Conservation (phyloP, 768 basidiomycete species). For the Phanerodontia chrysosporium region DNA sequence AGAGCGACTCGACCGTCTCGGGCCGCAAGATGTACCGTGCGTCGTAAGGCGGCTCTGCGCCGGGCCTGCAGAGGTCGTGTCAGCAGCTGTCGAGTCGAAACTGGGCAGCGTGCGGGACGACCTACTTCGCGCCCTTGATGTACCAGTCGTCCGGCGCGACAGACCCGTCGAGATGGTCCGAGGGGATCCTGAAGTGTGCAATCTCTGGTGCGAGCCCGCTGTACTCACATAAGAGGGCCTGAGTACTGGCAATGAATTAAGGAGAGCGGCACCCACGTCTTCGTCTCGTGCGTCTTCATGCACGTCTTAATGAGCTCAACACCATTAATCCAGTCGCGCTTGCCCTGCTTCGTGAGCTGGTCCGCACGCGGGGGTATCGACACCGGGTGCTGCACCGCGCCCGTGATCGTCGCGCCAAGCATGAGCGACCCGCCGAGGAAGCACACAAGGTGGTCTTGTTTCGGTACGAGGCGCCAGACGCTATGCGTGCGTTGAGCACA, state of each 20-base stretch:
- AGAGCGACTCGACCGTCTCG: slow-evolving; percentile 92
- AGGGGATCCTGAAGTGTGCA: slow-evolving; percentile 72
- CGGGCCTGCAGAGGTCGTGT: slow-evolving; percentile 17
- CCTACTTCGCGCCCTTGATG: slow-evolving; percentile 76
- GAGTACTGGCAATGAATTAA: not conserved
- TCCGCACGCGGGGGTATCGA: slow-evolving; percentile 65
- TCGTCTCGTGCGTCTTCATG: slow-evolving; percentile 78
- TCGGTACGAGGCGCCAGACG: slow-evolving; percentile 71
- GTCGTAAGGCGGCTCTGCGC: slow-evolving; percentile 51
- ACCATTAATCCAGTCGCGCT: slow-evolving; percentile 80
- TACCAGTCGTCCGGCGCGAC: slow-evolving; percentile 75
- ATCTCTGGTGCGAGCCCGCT: slow-evolving; percentile 90
- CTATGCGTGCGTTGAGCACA: slow-evolving; percentile 30
- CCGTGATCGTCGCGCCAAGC: slow-evolving; percentile 76
- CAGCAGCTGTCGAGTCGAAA: not conserved
- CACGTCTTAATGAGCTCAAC: slow-evolving; percentile 83
- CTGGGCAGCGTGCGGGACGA: not conserved
- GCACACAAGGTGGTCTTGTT: slow-evolving; percentile 95
- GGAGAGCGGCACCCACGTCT: slow-evolving; percentile 53
- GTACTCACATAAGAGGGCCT: not conserved
- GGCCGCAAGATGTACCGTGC: slow-evolving; percentile 95
- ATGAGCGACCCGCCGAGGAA: slow-evolving; percentile 92
- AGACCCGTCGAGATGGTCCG: slow-evolving; percentile 45
- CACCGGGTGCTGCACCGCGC: slow-evolving; percentile 46
- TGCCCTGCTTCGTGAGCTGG: slow-evolving; percentile 57